Evolutionary conservation across 345 rosid species (phyloP), one percentile per base, ranked within the genome.

Genomic region (Acer negundo): DNA sequence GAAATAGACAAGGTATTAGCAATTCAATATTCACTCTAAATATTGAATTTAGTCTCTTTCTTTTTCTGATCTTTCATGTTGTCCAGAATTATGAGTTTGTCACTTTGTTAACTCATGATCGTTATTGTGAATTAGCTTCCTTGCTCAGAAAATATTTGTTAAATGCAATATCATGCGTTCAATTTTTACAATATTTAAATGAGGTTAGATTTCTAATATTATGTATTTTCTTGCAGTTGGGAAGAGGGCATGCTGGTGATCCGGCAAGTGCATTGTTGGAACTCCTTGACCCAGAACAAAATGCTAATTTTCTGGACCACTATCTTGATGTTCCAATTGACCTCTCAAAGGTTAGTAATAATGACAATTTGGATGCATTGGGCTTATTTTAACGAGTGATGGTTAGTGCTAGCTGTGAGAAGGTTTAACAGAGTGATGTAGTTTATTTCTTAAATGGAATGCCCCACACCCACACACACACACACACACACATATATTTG

Each of bases 211-310:
- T 10, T 69, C 22, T 42, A 15, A 67, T 44, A 10, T 73, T 22
- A 40, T 64, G 19, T 75, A 65, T 63, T 72, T 70, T 63, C 73
- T 66, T 84, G 72, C 91, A 96, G 99, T 87, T 96, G 80, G 99
- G 99, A 72, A 90, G 90, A 79, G 99, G 99, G 74, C 98, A 94
- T 82, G 85, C 95, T 74, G 99, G 99, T 66, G 99, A 96, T 80
- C 99, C 99, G 49, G 99, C 98, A 66, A 96, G 99, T 80, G 99
- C 99, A 49, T 81, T 96, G 87, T 85, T 96, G 88, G 99, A 96
- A 87, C 98, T 96, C 77, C 95, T 96, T 80, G 99, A 96, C 84
- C 99, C 98, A 62, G 99, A 96, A 89, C 99, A 96, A 87, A 96
- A 96, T 79, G 97, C 98, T 79, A 96, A 96, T 79, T 97, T 97